Evolutionary conservation across 371 early-diverging fungal genomes (phyloP), one percentile per base, ranked within the genome.

Genomic region (Mortierella polycephala): DNA sequence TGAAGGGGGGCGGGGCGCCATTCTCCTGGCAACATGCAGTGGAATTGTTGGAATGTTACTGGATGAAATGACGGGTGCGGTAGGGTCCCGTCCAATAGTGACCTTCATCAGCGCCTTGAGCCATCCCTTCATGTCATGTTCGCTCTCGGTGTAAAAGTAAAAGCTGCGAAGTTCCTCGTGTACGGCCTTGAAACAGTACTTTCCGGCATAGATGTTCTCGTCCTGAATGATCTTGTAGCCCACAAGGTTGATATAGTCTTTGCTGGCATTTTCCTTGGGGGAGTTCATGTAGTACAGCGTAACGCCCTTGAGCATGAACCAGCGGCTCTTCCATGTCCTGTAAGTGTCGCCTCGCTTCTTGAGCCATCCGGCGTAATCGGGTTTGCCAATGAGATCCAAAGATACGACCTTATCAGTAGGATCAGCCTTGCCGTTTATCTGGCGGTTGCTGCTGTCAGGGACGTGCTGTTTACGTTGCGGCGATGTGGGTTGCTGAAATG

Each of bases 251-350:
- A 87, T 85, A 6, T 85, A 83, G 13, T 87, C 85, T 61, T 87
- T 87, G 82, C 85, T 84, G 20, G 83, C 82, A 37, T 81, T 81
- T 63, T 88, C 86, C 81, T 87, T 88, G 16, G 88, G 88, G 9
- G 87, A 86, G 59, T 91, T 89, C 59, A 90, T 89, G 67, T 90
- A 89, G 66, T 86, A 90, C 23, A 92, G 76, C 40, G 88, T 85
- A 7, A 83, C 73, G 0, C 89, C 90, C 62, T 91, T 90, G 40
- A 92, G 81, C 40, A 90, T 89, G 72, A 89, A 92, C 88, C 88
- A 92, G 9, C 92, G 85, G 49, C 84, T 85, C 69, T 91, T 91
- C 91, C 91, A 92, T 11, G 85, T 86, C 49, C 87, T 87, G 71
- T 90, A 90, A 37, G 85, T 85, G 50, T 87, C 89, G 0, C 89